Evolutionary conservation across 2,329 filamentous ascomycete species (phyloP).

Genomic region (Claviceps pazoutovae): DNA sequence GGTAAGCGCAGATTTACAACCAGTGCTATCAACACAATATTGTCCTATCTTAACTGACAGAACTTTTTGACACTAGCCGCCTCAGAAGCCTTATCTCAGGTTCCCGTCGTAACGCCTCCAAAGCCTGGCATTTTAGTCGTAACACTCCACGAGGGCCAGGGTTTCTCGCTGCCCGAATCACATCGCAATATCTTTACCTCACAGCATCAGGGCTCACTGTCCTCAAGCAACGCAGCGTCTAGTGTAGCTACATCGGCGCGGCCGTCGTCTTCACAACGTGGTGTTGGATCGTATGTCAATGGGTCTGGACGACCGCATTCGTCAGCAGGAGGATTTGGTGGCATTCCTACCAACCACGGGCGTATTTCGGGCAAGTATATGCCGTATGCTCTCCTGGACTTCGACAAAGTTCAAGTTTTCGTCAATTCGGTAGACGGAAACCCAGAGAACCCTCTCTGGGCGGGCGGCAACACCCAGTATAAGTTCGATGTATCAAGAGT

Average conservation of each 20-base stretch:
- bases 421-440: slow-evolving; percentile 92
- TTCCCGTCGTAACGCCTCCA: slow-evolving; percentile 51
- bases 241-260: slow-evolving; percentile 36
- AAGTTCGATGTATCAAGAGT: slow-evolving; percentile 97
- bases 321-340: slow-evolving; percentile 69
- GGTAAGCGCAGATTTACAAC: slow-evolving; percentile 35
- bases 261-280: slow-evolving; percentile 42
- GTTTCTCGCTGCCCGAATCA: slow-evolving; percentile 82
- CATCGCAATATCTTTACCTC: slow-evolving; percentile 66
- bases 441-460: slow-evolving; percentile 90
- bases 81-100: slow-evolving; percentile 68
- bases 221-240: slow-evolving; percentile 42
- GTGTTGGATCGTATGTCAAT: slow-evolving; percentile 49
- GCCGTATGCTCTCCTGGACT: slow-evolving; percentile 91
- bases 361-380: slow-evolving; percentile 93
- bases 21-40: background rate
- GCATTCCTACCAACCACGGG: slow-evolving; percentile 84
- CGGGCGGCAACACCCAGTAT: slow-evolving; percentile 96
- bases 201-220: slow-evolving; percentile 61
- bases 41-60: background rate
- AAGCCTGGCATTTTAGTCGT: slow-evolving; percentile 95
- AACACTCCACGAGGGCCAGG: slow-evolving; percentile 85
- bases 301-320: slow-evolving; percentile 61
- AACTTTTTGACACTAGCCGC: slow-evolving; percentile 41
- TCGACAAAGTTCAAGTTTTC: slow-evolving; percentile 97